Percentiles rank a stretch among this genome's conserved stretches.
phyloP scores from a whole-genome alignment of 176 grass and related monocot species.

The Elymus sibiricus region DNA sequence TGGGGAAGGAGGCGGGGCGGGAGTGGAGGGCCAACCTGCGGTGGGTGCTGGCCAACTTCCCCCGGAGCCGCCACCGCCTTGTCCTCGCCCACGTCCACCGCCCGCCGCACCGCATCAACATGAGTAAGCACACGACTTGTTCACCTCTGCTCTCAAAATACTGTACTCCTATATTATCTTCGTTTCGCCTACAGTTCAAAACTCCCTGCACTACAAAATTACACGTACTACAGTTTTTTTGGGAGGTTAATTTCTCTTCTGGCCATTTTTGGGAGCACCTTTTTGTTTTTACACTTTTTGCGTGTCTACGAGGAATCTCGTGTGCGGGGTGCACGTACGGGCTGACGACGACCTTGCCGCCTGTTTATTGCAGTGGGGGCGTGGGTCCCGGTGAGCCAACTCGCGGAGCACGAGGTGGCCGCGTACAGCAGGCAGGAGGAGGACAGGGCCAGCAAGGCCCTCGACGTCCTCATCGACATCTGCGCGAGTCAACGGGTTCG shows the following conservation, averaged over 20 bases:
- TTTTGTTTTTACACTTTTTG: not conserved
- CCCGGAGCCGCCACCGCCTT: constrained; percentile 27
- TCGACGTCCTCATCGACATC: constrained; percentile 61
- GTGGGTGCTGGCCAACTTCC: constrained; percentile 55
- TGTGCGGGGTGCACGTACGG: not conserved
- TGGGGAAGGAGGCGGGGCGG: constrained; percentile 41
- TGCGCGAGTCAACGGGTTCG: constrained; percentile 64
- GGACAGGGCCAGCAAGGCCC: constrained; percentile 35
- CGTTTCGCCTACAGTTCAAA: not conserved
- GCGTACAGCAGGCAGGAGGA: constrained; percentile 55
- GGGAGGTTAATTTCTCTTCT: not conserved
- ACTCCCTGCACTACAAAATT: not conserved
- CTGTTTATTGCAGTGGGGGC: constrained; percentile 62
- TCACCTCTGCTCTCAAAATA: not conserved
- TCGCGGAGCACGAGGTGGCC: constrained; percentile 62
- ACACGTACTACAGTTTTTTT: not conserved
- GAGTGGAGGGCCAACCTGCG: constrained; percentile 60
- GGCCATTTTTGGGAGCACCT: not conserved
- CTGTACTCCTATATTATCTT: not conserved
- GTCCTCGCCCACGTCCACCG: constrained; percentile 68
- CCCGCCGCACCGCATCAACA: constrained; percentile 25
- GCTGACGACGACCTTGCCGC: not conserved
- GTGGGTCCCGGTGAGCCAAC: constrained; percentile 48
- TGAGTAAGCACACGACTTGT: too few relatives aligned
- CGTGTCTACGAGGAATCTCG: not conserved